Evolutionary conservation across 345 rosid genomes (phyloP), one percentile per base, ranked within the genome.

Genomic region (Abelmoschus esculentus): DNA sequence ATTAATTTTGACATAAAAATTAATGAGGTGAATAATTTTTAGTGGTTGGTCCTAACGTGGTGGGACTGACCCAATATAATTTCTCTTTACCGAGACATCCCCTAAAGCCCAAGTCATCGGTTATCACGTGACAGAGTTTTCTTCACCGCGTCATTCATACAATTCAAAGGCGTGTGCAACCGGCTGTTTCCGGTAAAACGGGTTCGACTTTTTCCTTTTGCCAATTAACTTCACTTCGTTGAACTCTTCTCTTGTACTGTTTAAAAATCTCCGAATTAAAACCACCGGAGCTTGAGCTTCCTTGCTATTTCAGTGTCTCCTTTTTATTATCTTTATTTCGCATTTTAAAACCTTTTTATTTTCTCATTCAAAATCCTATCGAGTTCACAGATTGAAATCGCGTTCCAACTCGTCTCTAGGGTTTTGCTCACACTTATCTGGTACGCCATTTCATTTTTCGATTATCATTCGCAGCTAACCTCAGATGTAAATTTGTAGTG

Each of bases 171-270:
- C 52, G 52, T 63, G 67, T 63, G 7, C 67, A 26, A 63, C 52
- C 67, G 67, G 53, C 17, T 63, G n/a, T 63, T 42, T 5, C 31
- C 52, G 34, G 67, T 63, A 40, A 42, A 63, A 63, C 8, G n/a
- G n/a, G 52, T 11, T 63, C n/a, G 3, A 3, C 7, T 34, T 61
- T 60, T 60, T 60, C 1, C 12, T 19, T 40, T 40, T 4, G 14
- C 5, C 9, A 4, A 5, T 15, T 19, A 9, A 22, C 50, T 42
- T 12, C 15, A 10, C 32, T 2, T 9, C 14, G 29, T 7, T 19
- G 59, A 14, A 14, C 42, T 60, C 42, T 15, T 10, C 42, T 9
- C 3, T 14, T 2, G 1, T 36, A 2, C 11, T 46, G 52, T 4
- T 52, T 53, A 40, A 64, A 44, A 36, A 38, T 6, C 42, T 38